These are phyloP conservation scores for Colletotrichum magnum DNA, from an alignment of 2,329 filamentous ascomycete genomes.

Conservation along the genomic window DNA sequence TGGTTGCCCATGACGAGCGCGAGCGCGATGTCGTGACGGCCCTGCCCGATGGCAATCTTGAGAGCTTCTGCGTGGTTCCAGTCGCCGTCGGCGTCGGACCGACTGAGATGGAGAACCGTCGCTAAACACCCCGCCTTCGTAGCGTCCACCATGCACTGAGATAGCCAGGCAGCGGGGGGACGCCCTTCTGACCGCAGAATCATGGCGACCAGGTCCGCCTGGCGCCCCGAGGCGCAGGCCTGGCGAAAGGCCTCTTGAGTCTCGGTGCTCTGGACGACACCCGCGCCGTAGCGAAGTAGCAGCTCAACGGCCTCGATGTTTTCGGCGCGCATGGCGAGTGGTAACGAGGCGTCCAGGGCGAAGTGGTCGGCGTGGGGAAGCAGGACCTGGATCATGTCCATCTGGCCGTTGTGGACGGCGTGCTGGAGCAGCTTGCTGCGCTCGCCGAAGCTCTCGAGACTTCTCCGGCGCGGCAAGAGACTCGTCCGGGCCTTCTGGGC, in stretches of 20 bases:
- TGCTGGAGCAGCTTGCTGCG: slow-evolving; percentile 65
- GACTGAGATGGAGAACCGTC: slow-evolving; percentile 65
- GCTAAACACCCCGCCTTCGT: slow-evolving; percentile 63
- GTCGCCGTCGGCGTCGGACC: slow-evolving; percentile 67
- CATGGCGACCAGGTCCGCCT: slow-evolving; percentile 62
- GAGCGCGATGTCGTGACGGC: slow-evolving; percentile 67
- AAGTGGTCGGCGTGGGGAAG: slow-evolving; percentile 66
- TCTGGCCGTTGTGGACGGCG: slow-evolving; percentile 64
- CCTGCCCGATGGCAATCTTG: slow-evolving; percentile 62
- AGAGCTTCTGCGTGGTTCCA: slow-evolving; percentile 67
- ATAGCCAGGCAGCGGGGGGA: slow-evolving; percentile 61
- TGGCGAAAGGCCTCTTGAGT: slow-evolving; percentile 68
- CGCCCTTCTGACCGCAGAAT: slow-evolving; percentile 65
- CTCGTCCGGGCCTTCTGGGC: slow-evolving; percentile 62
- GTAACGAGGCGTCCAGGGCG: slow-evolving; percentile 65
- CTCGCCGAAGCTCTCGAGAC: slow-evolving; percentile 63
- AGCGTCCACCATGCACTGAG: slow-evolving; percentile 67
- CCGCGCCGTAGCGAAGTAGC: slow-evolving; percentile 65
- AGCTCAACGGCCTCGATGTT: slow-evolving; percentile 61
- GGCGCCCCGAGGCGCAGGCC: slow-evolving; percentile 61
- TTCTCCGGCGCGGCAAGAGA: slow-evolving; percentile 64
- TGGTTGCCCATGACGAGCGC: slow-evolving; percentile 67
- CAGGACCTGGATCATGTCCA: slow-evolving; percentile 68
- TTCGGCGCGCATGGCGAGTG: slow-evolving; percentile 61
- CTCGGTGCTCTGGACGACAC: slow-evolving; percentile 52